Conservation (phyloP, 2,329 filamentous ascomycete genomes). For the Sporothrix luriei region DNA sequence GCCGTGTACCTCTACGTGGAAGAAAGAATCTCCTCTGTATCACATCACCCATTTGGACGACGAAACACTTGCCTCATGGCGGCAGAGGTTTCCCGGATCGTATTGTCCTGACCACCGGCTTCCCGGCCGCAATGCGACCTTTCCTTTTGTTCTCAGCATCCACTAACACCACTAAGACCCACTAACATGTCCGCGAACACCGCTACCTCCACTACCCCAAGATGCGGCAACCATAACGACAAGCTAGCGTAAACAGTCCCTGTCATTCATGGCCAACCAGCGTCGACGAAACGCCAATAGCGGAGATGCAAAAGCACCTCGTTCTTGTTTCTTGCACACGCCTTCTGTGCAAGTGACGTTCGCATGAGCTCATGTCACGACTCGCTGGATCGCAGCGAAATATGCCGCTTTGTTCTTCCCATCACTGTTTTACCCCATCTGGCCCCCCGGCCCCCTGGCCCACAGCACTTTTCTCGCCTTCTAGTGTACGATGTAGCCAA, state of each 20-base stretch:
- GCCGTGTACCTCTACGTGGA: too few relatives aligned
- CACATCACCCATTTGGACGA: not conserved
- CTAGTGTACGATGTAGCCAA: too few relatives aligned
- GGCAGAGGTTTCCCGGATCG: constrained; percentile 25
- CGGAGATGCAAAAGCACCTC: not conserved
- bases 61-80: constrained; percentile 19
- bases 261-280: not conserved
- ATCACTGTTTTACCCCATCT: not conserved
- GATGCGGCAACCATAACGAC: not conserved
- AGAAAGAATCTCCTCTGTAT: not conserved
- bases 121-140: constrained; percentile 2
- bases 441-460: not conserved
- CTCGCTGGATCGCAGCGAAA: not conserved
- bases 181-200: not conserved
- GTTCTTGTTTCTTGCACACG: constrained; percentile 14
- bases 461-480: not conserved
- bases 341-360: constrained; percentile 4
- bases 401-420: not conserved
- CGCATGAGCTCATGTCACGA: constrained; percentile 23
- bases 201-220: constrained; percentile 1
- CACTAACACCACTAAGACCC: constrained; percentile 2
- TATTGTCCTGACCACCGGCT: not conserved
- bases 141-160: not conserved
- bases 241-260: not conserved
- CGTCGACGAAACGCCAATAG: not conserved